Evolutionary conservation across 2,329 filamentous ascomycete species (phyloP), one percentile per base, ranked within the genome.

Genomic region (Helotiales sp.): DNA sequence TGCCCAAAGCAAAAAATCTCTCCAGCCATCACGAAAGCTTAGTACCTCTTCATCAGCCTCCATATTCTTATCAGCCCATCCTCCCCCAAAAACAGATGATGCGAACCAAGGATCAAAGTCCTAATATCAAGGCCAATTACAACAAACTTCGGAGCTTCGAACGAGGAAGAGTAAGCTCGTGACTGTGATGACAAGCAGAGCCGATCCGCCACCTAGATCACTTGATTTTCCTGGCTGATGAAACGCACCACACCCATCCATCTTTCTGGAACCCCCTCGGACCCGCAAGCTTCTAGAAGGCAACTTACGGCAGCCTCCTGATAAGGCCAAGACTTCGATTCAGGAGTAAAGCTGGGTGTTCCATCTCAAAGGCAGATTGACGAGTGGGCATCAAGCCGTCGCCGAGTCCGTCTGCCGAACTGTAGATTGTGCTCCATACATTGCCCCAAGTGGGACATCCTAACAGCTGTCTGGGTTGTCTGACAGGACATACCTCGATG

Each of bases 271-370:
- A 45, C 40, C 40, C 40, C 40, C 6, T 20, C n/a, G 17, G n/a
- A 45, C 26, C 34, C 34, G 50, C 34, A 20, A 49, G 7, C 57
- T 34, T 34, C 37, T 22, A 28, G 37, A 57, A 34, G 34, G 34
- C 20, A 49, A 50, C 17, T 17, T 6, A 24, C 30, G 11, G 24
- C 15, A 22, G 13, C 26, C 37, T 32, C 20, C n/a, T 28, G 58
- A 66, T 66, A 66, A 66, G 58, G 52, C 26, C 30, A 57, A 63
- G 55, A 40, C 40, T 32, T 52, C 64, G 64, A 66, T 62, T 66
- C 64, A 66, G 26, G 37, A 22, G 47, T n/a, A 17, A 24, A 43
- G n/a, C 63, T 55, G 63, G 34, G 20, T 24, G 20, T 60, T 60
- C 63, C 54, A 64, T 22, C 52, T 20, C 47, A 28, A 40, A 62